Conservation (phyloP, 1,284 basidiomycete species). For the Tilletia caries region DNA sequence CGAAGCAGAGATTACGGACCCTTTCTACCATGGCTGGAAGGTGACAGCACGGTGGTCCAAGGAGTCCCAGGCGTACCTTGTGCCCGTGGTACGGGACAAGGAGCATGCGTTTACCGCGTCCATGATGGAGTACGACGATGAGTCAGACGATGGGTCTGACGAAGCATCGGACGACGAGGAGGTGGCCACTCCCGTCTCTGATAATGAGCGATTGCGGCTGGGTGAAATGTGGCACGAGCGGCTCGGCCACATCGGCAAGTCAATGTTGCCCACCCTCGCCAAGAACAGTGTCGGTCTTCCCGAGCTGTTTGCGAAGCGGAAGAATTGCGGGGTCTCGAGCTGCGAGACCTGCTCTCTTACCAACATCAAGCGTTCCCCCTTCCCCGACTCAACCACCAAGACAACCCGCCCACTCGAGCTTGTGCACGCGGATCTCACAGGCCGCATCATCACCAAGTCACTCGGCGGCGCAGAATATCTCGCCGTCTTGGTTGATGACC, state of each 20-base stretch:
- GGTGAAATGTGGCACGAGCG: conserved; percentile 2
- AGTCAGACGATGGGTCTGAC: neutral
- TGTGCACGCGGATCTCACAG: neutral
- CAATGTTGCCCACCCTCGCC: neutral
- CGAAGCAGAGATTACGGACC: neutral
- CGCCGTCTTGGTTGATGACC: conserved; percentile 7
- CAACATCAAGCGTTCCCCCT: neutral
- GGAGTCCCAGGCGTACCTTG: neutral
- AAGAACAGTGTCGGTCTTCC: neutral
- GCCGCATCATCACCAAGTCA: neutral
- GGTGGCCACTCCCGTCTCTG: neutral
- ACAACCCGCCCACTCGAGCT: neutral
- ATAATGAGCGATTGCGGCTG: neutral
- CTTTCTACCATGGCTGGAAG: neutral
- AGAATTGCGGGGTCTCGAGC: neutral
- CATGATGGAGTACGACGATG: neutral
- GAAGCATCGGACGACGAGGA: neutral
- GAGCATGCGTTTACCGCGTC: neutral
- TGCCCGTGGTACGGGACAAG: neutral
- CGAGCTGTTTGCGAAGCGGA: neutral
- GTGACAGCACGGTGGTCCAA: neutral
- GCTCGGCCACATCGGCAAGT: conserved; percentile 7
- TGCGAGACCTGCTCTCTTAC: conserved; percentile 1
- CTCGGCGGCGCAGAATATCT: conserved; percentile 7
- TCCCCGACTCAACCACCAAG: neutral